phyloP scores from a whole-genome alignment of 1,284 basidiomycete species.

The Coniferiporia sulphurascens region DNA sequence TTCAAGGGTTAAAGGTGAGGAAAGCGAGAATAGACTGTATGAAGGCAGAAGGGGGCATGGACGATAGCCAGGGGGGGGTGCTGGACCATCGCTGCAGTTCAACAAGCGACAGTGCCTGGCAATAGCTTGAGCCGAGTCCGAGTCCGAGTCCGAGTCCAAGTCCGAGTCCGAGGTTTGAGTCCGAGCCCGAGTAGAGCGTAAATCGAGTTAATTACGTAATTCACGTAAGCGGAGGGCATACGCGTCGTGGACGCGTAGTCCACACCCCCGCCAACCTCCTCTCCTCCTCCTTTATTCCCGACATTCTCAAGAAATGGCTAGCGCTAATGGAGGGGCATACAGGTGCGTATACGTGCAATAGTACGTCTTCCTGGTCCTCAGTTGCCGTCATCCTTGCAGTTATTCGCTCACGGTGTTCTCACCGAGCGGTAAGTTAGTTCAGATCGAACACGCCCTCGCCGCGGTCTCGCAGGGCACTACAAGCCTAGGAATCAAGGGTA shows the following conservation, averaged over 20 bases:
- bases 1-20: not conserved
- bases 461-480: slow-evolving; percentile 97
- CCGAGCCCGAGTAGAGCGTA: no score
- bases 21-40: no score
- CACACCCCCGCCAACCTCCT: slow-evolving; percentile 6
- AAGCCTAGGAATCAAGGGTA: slow-evolving; percentile 97
- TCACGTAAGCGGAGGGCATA: not conserved
- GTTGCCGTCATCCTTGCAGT: slow-evolving; percentile 38
- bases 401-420: slow-evolving; percentile 99
- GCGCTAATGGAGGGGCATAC: slow-evolving; percentile 75
- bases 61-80: no score
- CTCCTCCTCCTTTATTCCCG: slow-evolving; percentile 9
- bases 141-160: no score
- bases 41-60: no score
- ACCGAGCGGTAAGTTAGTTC: slow-evolving; percentile 95
- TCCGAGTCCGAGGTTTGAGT: no score
- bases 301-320: slow-evolving; percentile 51
- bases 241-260: not conserved
- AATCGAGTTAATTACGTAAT: not conserved
- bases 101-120: no score
- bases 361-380: slow-evolving; percentile 12
- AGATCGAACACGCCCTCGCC: slow-evolving; percentile 99
- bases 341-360: slow-evolving; percentile 41
- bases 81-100: no score
- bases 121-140: no score